Base-by-base conservation (phyloP, 768 basidiomycete genomes). In the Vararia minispora region DNA sequence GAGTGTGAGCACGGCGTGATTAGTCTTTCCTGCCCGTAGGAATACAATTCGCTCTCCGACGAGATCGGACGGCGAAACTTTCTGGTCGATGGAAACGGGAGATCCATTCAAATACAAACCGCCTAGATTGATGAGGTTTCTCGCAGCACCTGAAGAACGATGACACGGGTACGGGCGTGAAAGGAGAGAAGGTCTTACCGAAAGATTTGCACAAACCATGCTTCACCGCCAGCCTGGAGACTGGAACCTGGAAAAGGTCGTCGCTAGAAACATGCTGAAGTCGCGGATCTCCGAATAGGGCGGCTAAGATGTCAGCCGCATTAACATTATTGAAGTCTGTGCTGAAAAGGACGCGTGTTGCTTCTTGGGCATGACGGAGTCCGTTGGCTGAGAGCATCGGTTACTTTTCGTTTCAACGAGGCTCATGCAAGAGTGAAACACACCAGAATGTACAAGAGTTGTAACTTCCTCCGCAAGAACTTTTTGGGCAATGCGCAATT, bases 221-320 rank as follows among this genome's bases (percentile, higher is more conserved):
- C 30, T 58, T 64, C 3, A 72, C 70, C 3, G 73, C 72, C 12
- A 95, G 58, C 50, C 78, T 83, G 10, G 69, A 57, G 6, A 90
- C 48, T 1, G 78, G 63, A 1, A 64, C 64, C 1, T 60, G 62
- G 9, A 74, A 49, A 24, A 86, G 59, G 35, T 85, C 72, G 6
- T 62, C 57, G 7, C 68, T 59, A 25, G 71, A 57, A 37, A 72
- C 56, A 28, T 71, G 64, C 10, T 40, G 32, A 18, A 92, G 65
- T 18, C 82, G 71, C 8, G 75, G 74, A 53, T 92, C 83, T 28
- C 65, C 68, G 11, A 59, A 49, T 37, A 94, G 70, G 7, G 82
- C 79, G 20, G 58, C 52, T 9, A 82, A 50, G 36, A 91, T 65
- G 33, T 78, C 66, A 2, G 65, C 55, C 3, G 78, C 66, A 32